phyloP scores from a whole-genome alignment of 371 early-diverging fungal species.

The Encephalitozoon hellem region DNA sequence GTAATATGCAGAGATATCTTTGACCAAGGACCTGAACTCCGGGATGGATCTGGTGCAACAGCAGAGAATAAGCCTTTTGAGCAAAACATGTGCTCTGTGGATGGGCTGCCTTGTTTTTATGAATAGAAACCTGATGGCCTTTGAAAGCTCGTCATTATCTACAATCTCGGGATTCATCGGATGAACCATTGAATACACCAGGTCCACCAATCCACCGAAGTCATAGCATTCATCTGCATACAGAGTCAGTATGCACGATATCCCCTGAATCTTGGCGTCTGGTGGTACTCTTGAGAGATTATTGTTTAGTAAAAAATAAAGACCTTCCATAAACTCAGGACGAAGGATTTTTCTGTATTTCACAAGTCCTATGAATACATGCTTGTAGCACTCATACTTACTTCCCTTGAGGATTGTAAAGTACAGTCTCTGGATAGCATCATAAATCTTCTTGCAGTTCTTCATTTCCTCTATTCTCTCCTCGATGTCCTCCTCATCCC shows the following conservation, averaged over 20 bases:
- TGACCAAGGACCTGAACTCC: constrained; percentile 5
- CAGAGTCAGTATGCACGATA: constrained; percentile 22
- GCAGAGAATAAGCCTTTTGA: constrained; percentile 24
- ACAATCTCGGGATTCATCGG: constrained; percentile 13
- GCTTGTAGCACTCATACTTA: constrained; percentile 27
- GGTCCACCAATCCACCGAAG: constrained; percentile 27
- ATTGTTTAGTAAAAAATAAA: constrained; percentile 42
- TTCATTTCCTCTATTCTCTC: constrained; percentile 13
- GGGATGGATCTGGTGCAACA: constrained; percentile 14
- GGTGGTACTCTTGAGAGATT: neutral
- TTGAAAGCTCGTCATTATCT: neutral
- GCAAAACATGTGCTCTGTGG: constrained; percentile 25
- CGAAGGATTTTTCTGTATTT: constrained; percentile 40
- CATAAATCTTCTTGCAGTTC: constrained; percentile 29
- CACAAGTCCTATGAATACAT: constrained; percentile 34
- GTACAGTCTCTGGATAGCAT: constrained; percentile 41
- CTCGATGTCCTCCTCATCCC: constrained; percentile 28
- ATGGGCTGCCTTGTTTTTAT: constrained; percentile 41
- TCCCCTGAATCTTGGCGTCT: constrained; percentile 23
- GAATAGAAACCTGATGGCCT: constrained; percentile 26
- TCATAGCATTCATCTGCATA: constrained; percentile 35
- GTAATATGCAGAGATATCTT: constrained; percentile 9
- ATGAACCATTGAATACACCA: constrained; percentile 18
- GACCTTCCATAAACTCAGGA: constrained; percentile 44
- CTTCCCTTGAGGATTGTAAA: constrained; percentile 35